These are phyloP conservation scores for Hibiscus syriacus DNA, from an alignment of 345 rosid species.

Conservation along the genomic window DNA sequence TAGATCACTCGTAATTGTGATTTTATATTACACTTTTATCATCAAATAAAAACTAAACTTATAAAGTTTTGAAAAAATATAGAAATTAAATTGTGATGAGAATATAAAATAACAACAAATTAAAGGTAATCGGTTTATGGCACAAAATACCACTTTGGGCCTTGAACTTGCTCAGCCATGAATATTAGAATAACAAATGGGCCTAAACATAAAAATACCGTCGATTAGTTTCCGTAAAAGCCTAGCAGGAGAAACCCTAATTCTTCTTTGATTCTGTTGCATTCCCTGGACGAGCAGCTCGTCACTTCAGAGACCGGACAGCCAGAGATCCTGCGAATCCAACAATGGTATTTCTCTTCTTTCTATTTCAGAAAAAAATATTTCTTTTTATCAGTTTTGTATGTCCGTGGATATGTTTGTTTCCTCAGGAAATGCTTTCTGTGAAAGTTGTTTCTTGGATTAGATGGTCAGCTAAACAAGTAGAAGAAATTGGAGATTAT, in stretches of 20 bases:
- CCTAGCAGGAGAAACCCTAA: slow-evolving; percentile 2
- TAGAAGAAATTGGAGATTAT: neutral
- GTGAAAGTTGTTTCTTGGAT: neutral
- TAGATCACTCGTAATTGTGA: too few relatives aligned
- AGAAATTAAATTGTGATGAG: too few relatives aligned
- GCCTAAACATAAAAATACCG: neutral
- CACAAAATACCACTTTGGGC: neutral
- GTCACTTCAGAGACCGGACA: neutral
- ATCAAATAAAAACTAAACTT: too few relatives aligned
- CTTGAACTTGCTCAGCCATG: neutral
- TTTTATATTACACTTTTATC: too few relatives aligned
- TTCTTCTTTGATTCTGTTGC: neutral
- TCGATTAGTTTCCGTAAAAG: neutral
- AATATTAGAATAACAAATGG: neutral
- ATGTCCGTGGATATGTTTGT: neutral
- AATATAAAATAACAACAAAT: neutral
- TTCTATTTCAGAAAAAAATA: neutral
- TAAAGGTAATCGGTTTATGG: too few relatives aligned
- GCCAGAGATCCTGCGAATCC: neutral
- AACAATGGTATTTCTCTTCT: neutral
- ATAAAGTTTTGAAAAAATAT: too few relatives aligned
- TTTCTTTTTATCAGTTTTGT: neutral
- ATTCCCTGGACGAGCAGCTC: neutral
- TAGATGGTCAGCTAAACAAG: neutral
- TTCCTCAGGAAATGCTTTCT: neutral